Evolutionary conservation across 140 eudicot species (phyloP), one percentile per base, ranked within the genome.

Genomic region (Bidens hawaiensis): DNA sequence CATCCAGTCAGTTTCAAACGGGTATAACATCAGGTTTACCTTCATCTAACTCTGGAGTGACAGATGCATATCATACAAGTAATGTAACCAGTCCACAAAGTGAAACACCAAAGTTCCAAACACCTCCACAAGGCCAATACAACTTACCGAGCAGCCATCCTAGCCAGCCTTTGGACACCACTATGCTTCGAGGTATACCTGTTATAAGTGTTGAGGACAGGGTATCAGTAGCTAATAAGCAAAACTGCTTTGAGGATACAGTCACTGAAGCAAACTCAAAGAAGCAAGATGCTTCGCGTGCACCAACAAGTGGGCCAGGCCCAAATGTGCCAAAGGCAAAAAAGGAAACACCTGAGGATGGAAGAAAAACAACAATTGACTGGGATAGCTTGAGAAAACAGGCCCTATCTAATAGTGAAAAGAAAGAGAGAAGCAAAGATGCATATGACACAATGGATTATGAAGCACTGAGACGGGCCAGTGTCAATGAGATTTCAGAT

Each of bases 321-420:
- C 40, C 63, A 36, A 62, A 63, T 21, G 42, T 36, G 48, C 27
- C 85, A 6, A 81, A 75, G 16, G 78, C 57, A 24, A 77, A 65
- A 82, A 86, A 86, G 69, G 78, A 67, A 30, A 82, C 74, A 30
- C 65, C 38, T 21, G 87, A 75, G 74, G 83, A 60, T 30, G 89
- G 73, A 60, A 79, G 69, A 49, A 76, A 62, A 45, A 72, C 65
- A 36, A 61, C 74, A 2, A 28, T 81, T 74, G 81, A 88, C 45
- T 94, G 97, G 99, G 96, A 88, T 71, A 75, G 76, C 72, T 69
- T 88, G 70, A 74, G 95, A 61, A 75, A 58, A 69, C 61, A 85
- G 28, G 96, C 59, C 12, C 61, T 73, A 3, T 36, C 54, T 4
- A 77, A 85, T 13, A 46, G 67, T 64, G 81, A 71, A 46, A 77